Evolutionary conservation across 2,329 filamentous ascomycete species (phyloP).

Genomic region (Dactylonectria estremocensis): DNA sequence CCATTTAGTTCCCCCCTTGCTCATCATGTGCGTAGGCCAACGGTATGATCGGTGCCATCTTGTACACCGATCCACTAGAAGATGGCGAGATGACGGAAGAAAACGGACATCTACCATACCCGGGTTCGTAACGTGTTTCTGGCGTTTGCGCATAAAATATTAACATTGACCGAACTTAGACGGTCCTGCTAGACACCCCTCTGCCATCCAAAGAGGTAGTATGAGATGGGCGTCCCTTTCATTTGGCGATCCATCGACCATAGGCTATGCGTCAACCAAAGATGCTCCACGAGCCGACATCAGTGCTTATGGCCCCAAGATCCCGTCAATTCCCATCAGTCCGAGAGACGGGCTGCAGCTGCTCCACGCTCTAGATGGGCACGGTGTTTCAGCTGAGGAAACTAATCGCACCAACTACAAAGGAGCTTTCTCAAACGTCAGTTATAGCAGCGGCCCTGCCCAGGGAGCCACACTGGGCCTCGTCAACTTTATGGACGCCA

Average conservation of each 20-base stretch:
- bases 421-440: constrained; percentile 34
- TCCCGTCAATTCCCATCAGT: constrained; percentile 36
- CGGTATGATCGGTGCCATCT: constrained; percentile 34
- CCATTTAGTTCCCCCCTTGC: neutral
- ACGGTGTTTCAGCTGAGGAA: constrained; percentile 21
- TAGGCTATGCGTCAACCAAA: constrained; percentile 40
- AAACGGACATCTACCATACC: constrained; percentile 32
- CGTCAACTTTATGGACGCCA: constrained; percentile 37
- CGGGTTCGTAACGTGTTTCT: constrained; percentile 19
- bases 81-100: constrained; percentile 38
- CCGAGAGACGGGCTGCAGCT: constrained; percentile 34
- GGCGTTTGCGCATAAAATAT: neutral
- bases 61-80: constrained; percentile 31
- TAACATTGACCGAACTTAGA: constrained; percentile 8
- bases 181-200: constrained; percentile 38
- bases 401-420: constrained; percentile 37
- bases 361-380: constrained; percentile 23
- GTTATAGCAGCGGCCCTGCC: constrained; percentile 37
- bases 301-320: constrained; percentile 31
- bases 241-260: constrained; percentile 39
- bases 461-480: constrained; percentile 20
- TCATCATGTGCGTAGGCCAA: neutral
- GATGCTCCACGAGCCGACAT: constrained; percentile 36
- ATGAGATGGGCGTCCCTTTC: constrained; percentile 39
- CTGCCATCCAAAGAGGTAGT: constrained; percentile 38